phyloP scores from a whole-genome alignment of 108 stramenopile species.

The Discostella pseudostelligera region DNA sequence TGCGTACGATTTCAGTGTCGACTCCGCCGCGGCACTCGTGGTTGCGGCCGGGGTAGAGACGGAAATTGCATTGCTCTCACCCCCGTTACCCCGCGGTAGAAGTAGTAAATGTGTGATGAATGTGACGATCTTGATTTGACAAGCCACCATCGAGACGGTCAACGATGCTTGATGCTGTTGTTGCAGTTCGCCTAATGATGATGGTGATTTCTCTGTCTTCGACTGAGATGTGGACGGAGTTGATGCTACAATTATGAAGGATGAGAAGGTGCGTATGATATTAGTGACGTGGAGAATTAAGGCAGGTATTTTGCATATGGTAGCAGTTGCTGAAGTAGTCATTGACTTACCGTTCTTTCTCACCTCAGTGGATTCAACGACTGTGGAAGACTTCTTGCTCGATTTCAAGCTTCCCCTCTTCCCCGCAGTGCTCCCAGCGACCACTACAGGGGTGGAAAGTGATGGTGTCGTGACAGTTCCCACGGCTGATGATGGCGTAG shows the following conservation, averaged over 20 bases:
- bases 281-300: neutral
- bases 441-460: constrained; percentile 1
- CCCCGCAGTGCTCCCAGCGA: neutral
- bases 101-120: constrained; percentile 5
- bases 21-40: neutral
- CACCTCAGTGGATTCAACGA: neutral
- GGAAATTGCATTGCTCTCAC: neutral
- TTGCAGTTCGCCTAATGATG: neutral
- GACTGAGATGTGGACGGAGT: neutral
- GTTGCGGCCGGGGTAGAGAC: neutral
- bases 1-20: neutral
- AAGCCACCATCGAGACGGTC: constrained; percentile 51
- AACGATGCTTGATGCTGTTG: neutral
- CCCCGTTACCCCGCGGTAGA: neutral
- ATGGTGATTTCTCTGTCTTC: neutral
- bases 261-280: constrained; percentile 1
- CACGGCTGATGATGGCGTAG: neutral
- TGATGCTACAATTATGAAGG: constrained; percentile 7
- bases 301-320: neutral
- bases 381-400: neutral
- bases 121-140: constrained; percentile 5
- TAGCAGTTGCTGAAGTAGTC: neutral
- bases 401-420: neutral
- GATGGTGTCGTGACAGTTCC: constrained; percentile 1
- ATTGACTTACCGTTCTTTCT: neutral